A percentile compares a stretch with the other conserved stretches of the same genome.
Conservation (phyloP, 1,284 basidiomycete genomes). For the Ganoderma lucidum region DNA sequence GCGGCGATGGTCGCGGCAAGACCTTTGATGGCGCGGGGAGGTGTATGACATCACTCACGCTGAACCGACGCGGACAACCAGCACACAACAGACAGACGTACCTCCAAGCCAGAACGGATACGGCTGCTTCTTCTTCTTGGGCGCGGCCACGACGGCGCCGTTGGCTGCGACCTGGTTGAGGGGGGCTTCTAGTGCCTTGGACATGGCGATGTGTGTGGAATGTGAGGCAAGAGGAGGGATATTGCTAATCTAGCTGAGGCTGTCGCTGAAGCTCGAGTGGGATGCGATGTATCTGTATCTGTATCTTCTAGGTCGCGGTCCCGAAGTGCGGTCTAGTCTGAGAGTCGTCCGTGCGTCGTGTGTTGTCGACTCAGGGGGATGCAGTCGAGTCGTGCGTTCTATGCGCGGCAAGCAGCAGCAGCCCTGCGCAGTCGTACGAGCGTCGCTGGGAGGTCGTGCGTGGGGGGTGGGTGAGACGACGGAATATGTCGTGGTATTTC, state of each 20-base stretch:
- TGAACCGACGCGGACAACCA: neutral
- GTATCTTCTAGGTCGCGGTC: conserved; percentile 20
- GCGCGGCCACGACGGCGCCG: conserved; percentile 23
- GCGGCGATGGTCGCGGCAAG: conserved; percentile 84
- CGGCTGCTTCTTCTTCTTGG: conserved; percentile 66
- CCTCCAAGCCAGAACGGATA: conserved; percentile 88
- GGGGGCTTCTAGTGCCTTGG: conserved; percentile 28
- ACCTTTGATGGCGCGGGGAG: conserved; percentile 50
- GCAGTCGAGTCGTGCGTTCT: conserved; percentile 6
- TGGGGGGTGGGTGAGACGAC: conserved; percentile 1
- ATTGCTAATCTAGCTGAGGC: conserved; percentile 17
- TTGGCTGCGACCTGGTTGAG: too few relatives aligned
- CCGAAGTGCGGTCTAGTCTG: conserved; percentile 8
- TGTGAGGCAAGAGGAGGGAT: neutral
- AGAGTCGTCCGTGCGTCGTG: neutral
- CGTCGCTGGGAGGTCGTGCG: conserved; percentile 3
- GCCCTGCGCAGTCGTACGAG: conserved; percentile 22
- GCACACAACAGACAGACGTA: conserved; percentile 42
- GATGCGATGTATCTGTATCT: conserved; percentile 16
- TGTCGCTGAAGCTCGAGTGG: neutral
- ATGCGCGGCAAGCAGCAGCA: neutral
- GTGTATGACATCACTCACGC: conserved; percentile 16
- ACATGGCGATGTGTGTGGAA: conserved; percentile 20
- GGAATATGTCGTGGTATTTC: conserved; percentile 30
- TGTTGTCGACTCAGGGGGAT: neutral